These are phyloP conservation scores for Pythium insidiosum DNA, from an alignment of 352 stramenopile species.

Conservation along the genomic window DNA sequence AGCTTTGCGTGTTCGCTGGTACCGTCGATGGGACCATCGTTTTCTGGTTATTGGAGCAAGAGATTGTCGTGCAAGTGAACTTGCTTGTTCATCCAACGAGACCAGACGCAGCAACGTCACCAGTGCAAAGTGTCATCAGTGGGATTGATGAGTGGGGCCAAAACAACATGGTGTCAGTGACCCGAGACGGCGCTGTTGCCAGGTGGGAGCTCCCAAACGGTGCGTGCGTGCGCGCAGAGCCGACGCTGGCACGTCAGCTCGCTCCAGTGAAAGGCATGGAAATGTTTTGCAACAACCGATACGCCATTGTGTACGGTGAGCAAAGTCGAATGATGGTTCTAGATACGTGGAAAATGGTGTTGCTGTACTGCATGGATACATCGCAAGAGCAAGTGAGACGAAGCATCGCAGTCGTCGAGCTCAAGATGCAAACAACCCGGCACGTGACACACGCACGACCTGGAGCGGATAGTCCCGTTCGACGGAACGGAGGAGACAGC, in stretches of 20 bases:
- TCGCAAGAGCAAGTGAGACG: constrained; percentile 71
- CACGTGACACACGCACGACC: not conserved
- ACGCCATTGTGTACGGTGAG: constrained; percentile 61
- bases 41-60: constrained; percentile 63
- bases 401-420: constrained; percentile 51
- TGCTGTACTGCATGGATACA: constrained; percentile 71
- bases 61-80: constrained; percentile 55
- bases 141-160: constrained; percentile 76
- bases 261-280: constrained; percentile 57
- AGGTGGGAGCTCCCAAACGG: constrained; percentile 67
- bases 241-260: constrained; percentile 41
- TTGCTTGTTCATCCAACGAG: constrained; percentile 32
- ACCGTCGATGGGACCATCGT: constrained; percentile 55
- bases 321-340: constrained; percentile 71
- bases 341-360: constrained; percentile 63
- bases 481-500: not conserved
- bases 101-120: constrained; percentile 3
- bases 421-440: constrained; percentile 21
- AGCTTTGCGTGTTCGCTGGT: constrained; percentile 66
- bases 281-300: constrained; percentile 67
- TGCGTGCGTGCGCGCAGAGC: constrained; percentile 42
- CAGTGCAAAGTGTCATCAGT: constrained; percentile 52
- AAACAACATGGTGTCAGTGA: constrained; percentile 56
- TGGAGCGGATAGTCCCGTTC: constrained; percentile 5
- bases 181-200: constrained; percentile 38